Conservation (phyloP, 345 rosid species). For the Arabidopsis arenosa region DNA sequence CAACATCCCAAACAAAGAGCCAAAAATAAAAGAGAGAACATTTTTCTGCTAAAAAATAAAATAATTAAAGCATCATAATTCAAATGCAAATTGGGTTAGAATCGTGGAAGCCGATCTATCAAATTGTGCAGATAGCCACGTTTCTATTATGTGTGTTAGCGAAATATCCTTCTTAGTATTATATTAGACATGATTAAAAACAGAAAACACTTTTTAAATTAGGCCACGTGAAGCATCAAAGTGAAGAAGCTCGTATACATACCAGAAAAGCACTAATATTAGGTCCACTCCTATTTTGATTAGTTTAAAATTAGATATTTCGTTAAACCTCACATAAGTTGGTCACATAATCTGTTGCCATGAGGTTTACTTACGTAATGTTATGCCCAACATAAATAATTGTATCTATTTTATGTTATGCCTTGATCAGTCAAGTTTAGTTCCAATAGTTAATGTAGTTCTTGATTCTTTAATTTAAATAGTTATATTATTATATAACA, state of each 20-base stretch:
- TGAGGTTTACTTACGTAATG: background rate
- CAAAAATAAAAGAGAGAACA: background rate
- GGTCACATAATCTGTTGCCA: background rate
- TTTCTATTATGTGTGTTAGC: background rate
- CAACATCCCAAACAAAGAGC: slow-evolving; percentile 34
- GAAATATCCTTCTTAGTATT: background rate
- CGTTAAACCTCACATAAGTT: slow-evolving; percentile 33
- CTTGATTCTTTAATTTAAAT: background rate
- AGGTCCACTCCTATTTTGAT: slow-evolving; percentile 29
- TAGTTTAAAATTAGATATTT: slow-evolving; percentile 34
- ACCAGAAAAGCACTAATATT: slow-evolving; percentile 30
- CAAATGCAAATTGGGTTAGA: background rate
- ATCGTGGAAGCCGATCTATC: background rate
- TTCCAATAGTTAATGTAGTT: background rate
- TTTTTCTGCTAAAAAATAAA: background rate
- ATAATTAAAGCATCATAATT: background rate
- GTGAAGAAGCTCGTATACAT: background rate
- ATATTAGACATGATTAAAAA: background rate
- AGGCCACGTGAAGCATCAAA: slow-evolving; percentile 34
- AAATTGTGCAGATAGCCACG: background rate
- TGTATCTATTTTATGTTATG: background rate
- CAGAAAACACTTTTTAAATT: background rate
- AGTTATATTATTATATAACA: background rate
- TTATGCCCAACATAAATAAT: background rate
- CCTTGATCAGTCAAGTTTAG: background rate